Evolutionary conservation across 2,329 filamentous ascomycete genomes (phyloP), one percentile per base, ranked within the genome.

Genomic region (Talaromyces funiculosus): DNA sequence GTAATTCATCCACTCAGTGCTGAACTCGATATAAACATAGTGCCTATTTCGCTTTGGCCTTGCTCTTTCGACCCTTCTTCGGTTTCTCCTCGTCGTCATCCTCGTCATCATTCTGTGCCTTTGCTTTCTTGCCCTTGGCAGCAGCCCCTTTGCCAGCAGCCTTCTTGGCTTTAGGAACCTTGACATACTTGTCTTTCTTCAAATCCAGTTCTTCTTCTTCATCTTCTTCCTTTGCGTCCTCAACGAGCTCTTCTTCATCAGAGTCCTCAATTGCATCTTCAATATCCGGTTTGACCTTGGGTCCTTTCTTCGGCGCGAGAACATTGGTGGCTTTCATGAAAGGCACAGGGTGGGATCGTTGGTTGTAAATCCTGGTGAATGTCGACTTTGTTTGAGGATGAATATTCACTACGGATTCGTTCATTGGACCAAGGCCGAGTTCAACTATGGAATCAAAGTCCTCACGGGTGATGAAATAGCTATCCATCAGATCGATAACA

Each of bases 251-350:
- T n/a, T 82, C 87, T 20, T 87, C 85, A 49, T 96, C 93, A 4
- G 91, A 92, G 67, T 96, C 93, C 53, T 97, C 92, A 58, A 99
- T 88, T 1, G 92, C 94, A 75, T 99, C 94, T 76, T 99, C 94
- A 33, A 99, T 82, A 77, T 99, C 94, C 0, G 94, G 95, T 63
- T 88, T 89, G 53, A 93, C 91, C 74, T 84, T 85, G 26, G 85
- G 79, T 42, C 81, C 78, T 68, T 86, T 88, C 78, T 90, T 91
- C 4, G 90, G 86, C 3, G 86, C 89, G 9, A 85, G 74, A 16
- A 94, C 83, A 64, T 83, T 90, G 68, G 85, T 91, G 2, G 92
- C 90, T 76, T 97, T 97, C 86, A 97, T 96, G 77, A 97, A 99
- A 1, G 94, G 92, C 56, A 99, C 78, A 0, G 93, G 93, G 67